Base-by-base conservation (phyloP, 805 yeast genomes). In the Tetrapisispora arboricola region DNA sequence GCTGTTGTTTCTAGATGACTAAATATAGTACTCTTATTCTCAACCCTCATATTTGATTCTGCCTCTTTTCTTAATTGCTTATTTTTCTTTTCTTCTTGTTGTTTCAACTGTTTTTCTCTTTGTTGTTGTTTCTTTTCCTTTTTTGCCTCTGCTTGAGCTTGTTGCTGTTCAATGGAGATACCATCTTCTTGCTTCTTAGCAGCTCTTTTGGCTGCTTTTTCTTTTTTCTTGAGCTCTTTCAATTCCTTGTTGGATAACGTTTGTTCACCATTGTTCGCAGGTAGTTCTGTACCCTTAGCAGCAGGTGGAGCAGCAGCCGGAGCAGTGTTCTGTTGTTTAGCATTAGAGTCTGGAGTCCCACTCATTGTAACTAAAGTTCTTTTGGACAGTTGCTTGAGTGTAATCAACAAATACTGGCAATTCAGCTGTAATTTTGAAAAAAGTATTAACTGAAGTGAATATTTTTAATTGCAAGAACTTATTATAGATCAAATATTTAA, bases 141-240 rank as follows among this genome's bases (percentile, higher is more conserved):
- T 63, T 63, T 69, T 63, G 46, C 68, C 63, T 50, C 70, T 43
- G 65, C 61, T 49, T 52, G 60, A 33, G 55, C 49, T 33, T 60
- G 61, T 46, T 63, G 68, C 37, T 61, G 64, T 48, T 66, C 65
- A 29, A 61, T 50, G 16, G 70, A 58, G 34, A 76, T 73, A 26
- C 81, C 87, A 38, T 68, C 72, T 7, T 78, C 80, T 49, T 73
- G 83, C 56, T 84, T 87, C 48, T 79, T 76, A 2, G 95, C 95
- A 2, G 95, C 92, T 58, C 97, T 72, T 59, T 85, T 84, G 30
- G 92, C 94, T 12, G 92, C 92, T 64, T 90, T 88, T 55, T 87
- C 95, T 52, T 76, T 76, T 68, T 87, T 88, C 59, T 86, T 84
- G 75, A 79, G 66, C 52, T 85, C 96, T 60, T 88, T 88, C 46